Percentiles rank a stretch among this genome's conserved stretches.
These are phyloP conservation scores for Apostasia shenzhenica DNA, from an alignment of 106 monocot species.

Conservation along the genomic window DNA sequence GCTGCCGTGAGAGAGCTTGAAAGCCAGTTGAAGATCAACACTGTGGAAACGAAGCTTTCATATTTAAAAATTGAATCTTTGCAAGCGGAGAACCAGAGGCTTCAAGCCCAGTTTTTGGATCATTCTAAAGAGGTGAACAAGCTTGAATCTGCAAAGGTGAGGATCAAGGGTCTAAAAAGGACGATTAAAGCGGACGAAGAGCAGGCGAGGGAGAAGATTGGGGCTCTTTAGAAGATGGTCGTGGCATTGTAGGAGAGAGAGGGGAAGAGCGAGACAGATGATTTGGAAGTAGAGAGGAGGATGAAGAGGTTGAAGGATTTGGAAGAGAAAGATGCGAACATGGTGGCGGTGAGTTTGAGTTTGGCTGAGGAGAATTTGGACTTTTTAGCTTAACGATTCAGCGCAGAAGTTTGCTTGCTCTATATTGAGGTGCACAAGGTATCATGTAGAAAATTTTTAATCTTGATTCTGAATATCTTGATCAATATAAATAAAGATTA, in stretches of 20 bases:
- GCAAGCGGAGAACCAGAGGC: slow-evolving; percentile 47
- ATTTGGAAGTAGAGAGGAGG: slow-evolving; percentile 18
- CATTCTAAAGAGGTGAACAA: slow-evolving; percentile 16
- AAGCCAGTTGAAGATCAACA: slow-evolving; percentile 47
- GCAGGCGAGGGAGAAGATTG: slow-evolving; percentile 30
- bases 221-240: slow-evolving; percentile 17
- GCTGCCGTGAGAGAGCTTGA: slow-evolving; percentile 46
- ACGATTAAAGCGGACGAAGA: slow-evolving; percentile 26
- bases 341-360: slow-evolving; percentile 25
- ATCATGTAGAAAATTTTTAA: no score
- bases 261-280: slow-evolving; percentile 3
- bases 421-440: no score
- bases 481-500: no score
- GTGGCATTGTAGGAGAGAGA: slow-evolving; percentile 15
- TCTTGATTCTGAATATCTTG: no score
- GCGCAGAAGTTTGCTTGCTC: no score
- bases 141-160: slow-evolving; percentile 28
- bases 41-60: slow-evolving; percentile 41
- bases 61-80: slow-evolving; percentile 41
- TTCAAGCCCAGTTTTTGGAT: slow-evolving; percentile 30
- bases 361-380: slow-evolving; percentile 39
- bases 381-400: neutral
- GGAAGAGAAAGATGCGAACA: slow-evolving; percentile 34
- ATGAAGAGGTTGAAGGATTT: slow-evolving; percentile 39
- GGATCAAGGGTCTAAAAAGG: slow-evolving; percentile 39